Conservation (phyloP, 768 basidiomycete genomes). For the Collybiopsis confluens region DNA sequence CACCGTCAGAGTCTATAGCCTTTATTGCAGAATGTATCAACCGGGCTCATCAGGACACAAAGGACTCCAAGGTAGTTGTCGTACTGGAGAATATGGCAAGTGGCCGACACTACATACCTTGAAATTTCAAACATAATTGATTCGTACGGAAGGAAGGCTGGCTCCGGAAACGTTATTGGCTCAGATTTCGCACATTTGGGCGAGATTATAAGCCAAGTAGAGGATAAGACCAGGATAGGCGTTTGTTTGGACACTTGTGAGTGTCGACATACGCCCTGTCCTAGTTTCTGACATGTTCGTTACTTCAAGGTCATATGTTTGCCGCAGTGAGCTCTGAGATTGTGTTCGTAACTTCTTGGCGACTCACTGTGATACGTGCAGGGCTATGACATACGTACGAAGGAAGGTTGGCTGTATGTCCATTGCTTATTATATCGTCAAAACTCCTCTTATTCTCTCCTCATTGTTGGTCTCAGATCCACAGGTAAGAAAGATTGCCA, state of each 20-base stretch:
- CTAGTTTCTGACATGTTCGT: not conserved
- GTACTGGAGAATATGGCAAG: conserved; percentile 84
- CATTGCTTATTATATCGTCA: not conserved
- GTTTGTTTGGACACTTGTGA: conserved; percentile 86
- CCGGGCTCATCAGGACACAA: conserved; percentile 59
- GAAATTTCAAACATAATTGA: not conserved
- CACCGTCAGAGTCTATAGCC: conserved; percentile 54
- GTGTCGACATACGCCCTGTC: conserved; percentile 12
- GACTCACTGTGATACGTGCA: conserved; percentile 17
- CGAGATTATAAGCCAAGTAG: conserved; percentile 62
- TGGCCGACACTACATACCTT: too few species aligned
- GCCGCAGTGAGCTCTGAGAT: conserved; percentile 51
- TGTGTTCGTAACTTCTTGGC: too few species aligned
- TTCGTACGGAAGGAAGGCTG: conserved; percentile 5
- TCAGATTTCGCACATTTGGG: conserved; percentile 64
- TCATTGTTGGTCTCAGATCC: not conserved
- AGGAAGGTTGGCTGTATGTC: conserved; percentile 68
- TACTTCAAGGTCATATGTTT: conserved; percentile 62
- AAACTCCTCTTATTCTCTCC: conserved; percentile 11
- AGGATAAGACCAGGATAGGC: conserved; percentile 71
- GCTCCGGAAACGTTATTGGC: conserved; percentile 9
- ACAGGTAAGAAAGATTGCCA: not conserved
- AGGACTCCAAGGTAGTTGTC: conserved; percentile 38
- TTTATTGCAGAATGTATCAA: conserved; percentile 73
- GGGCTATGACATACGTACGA: conserved; percentile 80